Conservation (phyloP, 2,329 filamentous ascomycete species). For the Talaromyces piceae region DNA sequence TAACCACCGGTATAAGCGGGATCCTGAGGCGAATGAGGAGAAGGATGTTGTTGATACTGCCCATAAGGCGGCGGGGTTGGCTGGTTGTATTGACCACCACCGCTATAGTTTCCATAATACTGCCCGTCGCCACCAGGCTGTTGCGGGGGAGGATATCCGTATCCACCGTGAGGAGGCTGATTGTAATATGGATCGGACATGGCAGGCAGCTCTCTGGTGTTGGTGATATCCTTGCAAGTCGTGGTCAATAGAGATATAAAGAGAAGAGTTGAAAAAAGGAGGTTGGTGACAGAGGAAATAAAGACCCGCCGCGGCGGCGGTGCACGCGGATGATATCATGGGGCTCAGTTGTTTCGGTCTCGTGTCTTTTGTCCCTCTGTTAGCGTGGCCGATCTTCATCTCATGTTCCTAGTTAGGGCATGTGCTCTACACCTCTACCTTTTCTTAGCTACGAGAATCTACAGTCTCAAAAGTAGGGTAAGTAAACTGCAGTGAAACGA, state of each 20-base stretch:
- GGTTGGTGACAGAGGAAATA: background rate
- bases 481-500: conserved; percentile 1
- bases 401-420: no score
- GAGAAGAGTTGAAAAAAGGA: background rate
- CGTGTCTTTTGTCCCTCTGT: background rate
- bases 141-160: conserved; percentile 7
- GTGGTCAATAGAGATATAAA: background rate
- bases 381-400: background rate
- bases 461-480: background rate
- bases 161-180: background rate
- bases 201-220: background rate
- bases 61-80: conserved; percentile 11
- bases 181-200: conserved; percentile 12
- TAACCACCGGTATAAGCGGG: conserved; percentile 23
- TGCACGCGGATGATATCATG: background rate
- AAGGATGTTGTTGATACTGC: conserved; percentile 16
- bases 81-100: conserved; percentile 2
- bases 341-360: conserved; percentile 1
- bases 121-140: conserved; percentile 14
- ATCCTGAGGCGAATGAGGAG: conserved; percentile 24
- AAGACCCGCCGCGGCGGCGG: background rate
- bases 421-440: no score
- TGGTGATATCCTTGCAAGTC: background rate
- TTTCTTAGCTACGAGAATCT: no score
- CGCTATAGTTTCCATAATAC: no score